Base-by-base conservation (phyloP, 2,329 filamentous ascomycete species). In the Sclerotinia glacialis region DNA sequence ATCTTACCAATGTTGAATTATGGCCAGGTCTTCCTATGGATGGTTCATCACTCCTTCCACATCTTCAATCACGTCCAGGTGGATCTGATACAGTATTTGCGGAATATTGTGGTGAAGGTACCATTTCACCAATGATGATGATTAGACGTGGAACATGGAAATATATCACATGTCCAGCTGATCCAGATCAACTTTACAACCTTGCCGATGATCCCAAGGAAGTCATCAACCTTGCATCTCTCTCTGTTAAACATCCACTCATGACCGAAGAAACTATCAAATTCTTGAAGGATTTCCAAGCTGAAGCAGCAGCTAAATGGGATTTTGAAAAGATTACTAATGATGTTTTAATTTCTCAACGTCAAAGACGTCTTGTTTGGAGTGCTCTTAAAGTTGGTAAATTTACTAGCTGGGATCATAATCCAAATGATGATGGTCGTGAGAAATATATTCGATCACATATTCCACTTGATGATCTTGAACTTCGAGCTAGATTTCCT, bases 41-140 rank as follows among this genome's bases (percentile, higher is more conserved):
- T 73, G 93, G 93, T 46, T 82, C 87, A 42, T 95, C 91, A 50
- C 83, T 97, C 72, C 79, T 93, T 68, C 91, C 91, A n/a, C 89
- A 94, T 74, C 83, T 96, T 44, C 81, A 88, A 73, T 86, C 86
- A 61, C 79, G 79, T 28, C 78, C 85, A n/a, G 81, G 80, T 42
- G 87, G 86, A 50, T 88, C 89, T 68, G 93, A 97, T 77, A 95
- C 91, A 14, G 93, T 95, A n/a, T 90, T 94, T 73, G 93, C 92
- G 68, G 93, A 97, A 80, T 97, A 97, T 80, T 96, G 94, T 75
- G 93, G 92, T 60, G 93, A 97, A 79, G 93, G 93, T 58, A 97
- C 93, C 1, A 83, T 96, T 66, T 88, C 90, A 5, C 93, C 93
- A 1, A 85, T 96, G 66, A 92, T 96, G 83, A 97, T 97, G 93